Percentiles rank a stretch among this genome's conserved stretches.
Evolutionary conservation across 2,329 filamentous ascomycete genomes (phyloP).

Genomic region (Lachnellula occidentalis): DNA sequence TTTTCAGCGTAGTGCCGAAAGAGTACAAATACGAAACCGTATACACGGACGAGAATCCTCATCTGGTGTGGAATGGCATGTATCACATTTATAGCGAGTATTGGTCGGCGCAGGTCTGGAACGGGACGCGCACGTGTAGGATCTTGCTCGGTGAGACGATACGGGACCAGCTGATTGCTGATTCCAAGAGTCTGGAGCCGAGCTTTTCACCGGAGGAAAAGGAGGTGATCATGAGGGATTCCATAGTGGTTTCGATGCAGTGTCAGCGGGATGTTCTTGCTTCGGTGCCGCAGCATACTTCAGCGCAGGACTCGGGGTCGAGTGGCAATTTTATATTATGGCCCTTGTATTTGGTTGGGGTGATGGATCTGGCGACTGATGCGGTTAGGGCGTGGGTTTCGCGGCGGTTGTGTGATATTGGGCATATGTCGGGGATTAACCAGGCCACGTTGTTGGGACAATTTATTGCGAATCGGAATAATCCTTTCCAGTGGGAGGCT

Average conservation of each 20-base stretch:
- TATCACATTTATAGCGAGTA: conserved; percentile 26
- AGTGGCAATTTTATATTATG: conserved; percentile 23
- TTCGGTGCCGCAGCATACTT: conserved; percentile 23
- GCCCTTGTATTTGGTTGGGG: conserved; percentile 23
- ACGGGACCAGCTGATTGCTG: conserved; percentile 14
- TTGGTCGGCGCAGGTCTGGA: conserved; percentile 28
- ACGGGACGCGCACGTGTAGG: conserved; percentile 20
- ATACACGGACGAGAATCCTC: conserved; percentile 20
- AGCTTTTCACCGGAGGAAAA: conserved; percentile 13
- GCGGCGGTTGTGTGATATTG: conserved; percentile 14
- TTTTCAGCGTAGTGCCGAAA: conserved; percentile 10
- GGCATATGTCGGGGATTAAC: conserved; percentile 15
- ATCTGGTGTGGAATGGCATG: conserved; percentile 24
- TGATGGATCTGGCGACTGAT: conserved; percentile 19
- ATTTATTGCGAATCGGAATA: conserved; percentile 1
- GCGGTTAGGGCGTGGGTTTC: conserved; percentile 19
- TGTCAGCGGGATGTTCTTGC: conserved; percentile 24
- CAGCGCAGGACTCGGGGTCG: conserved; percentile 4
- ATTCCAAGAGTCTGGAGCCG: conserved; percentile 1
- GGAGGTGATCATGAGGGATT: conserved; percentile 5
- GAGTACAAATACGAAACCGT: conserved; percentile 21
- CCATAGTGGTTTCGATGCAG: conserved; percentile 10
- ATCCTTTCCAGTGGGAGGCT: background rate
- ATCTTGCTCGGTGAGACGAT: conserved; percentile 25
- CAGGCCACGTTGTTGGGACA: conserved; percentile 23